Percentiles rank a stretch among this genome's conserved stretches.
Evolutionary conservation across 1,139 yeast species (phyloP).

Genomic region (Hemisphaericaspora lyxosophila): DNA sequence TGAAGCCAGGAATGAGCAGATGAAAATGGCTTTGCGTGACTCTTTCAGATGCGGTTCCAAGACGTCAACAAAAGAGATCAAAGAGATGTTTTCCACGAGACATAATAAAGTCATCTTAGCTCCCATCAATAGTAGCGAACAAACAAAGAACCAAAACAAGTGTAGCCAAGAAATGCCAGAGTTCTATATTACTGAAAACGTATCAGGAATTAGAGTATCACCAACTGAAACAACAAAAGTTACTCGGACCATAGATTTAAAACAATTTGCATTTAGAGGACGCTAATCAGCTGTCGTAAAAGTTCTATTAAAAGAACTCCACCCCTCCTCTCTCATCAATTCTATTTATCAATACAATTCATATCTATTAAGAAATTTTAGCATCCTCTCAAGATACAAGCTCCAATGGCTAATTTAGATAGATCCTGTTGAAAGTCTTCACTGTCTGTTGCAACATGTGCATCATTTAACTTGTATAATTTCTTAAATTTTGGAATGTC

Average conservation of each 20-base stretch:
- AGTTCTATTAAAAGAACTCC: background rate
- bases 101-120: background rate
- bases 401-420: constrained; percentile 39
- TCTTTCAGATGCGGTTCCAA: constrained; percentile 8
- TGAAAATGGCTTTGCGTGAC: constrained; percentile 9
- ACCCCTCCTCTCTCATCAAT: background rate
- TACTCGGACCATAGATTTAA: constrained; percentile 10
- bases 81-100: background rate
- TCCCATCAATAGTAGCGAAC: background rate
- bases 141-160: background rate
- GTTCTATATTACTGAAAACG: no score
- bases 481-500: constrained; percentile 37
- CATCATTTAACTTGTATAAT: constrained; percentile 39
- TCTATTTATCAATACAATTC: no score
- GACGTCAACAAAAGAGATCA: background rate
- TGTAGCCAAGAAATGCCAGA: no score
- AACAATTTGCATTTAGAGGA: constrained; percentile 14
- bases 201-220: no score
- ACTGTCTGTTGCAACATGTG: constrained; percentile 17
- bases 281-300: background rate
- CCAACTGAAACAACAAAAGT: background rate
- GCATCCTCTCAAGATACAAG: constrained; percentile 39
- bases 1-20: no score
- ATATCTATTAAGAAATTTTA: no score
- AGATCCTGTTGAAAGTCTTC: constrained; percentile 23